Conservation (phyloP, 805 yeast species). For the Candida tallmaniae region DNA sequence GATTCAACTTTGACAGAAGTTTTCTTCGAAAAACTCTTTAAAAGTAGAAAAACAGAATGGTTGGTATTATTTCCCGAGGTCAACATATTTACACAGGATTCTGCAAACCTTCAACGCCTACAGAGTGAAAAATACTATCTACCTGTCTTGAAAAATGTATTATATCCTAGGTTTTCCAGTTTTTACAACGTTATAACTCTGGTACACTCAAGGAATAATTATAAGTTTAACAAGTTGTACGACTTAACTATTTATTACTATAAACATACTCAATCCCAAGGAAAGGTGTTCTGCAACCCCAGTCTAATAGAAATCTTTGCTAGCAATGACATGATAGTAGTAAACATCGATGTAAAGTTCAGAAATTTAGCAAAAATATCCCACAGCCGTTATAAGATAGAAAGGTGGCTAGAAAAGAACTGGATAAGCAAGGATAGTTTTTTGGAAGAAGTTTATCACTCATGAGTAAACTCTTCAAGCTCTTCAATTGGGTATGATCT, state of each 20-base stretch:
- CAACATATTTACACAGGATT: conserved; percentile 54
- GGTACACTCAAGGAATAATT: conserved; percentile 25
- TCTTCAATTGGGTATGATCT: conserved; percentile 36
- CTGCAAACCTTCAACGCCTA: conserved; percentile 45
- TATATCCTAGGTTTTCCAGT: conserved; percentile 74
- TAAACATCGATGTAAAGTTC: conserved; percentile 46
- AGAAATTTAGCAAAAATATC: conserved; percentile 48
- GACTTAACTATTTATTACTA: conserved; percentile 52
- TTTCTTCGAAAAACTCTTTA: conserved; percentile 31
- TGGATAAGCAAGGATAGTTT: conserved; percentile 68
- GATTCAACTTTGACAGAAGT: conserved; percentile 31
- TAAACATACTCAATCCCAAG: conserved; percentile 3
- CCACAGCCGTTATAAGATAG: conserved; percentile 48
- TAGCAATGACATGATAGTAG: conserved; percentile 22
- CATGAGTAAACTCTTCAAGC: conserved; percentile 2
- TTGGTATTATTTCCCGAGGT: conserved; percentile 83
- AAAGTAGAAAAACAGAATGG: conserved; percentile 51
- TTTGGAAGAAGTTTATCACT: neutral
- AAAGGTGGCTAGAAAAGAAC: conserved; percentile 68
- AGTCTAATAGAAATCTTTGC: conserved; percentile 28
- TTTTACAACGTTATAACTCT: conserved; percentile 47
- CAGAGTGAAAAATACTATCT: conserved; percentile 54
- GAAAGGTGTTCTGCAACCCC: conserved; percentile 18
- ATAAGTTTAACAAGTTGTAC: conserved; percentile 44
- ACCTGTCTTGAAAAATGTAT: conserved; percentile 54